These are phyloP conservation scores for Kodamaea kakaduensis DNA, from an alignment of 805 yeast genomes.

Conservation along the genomic window DNA sequence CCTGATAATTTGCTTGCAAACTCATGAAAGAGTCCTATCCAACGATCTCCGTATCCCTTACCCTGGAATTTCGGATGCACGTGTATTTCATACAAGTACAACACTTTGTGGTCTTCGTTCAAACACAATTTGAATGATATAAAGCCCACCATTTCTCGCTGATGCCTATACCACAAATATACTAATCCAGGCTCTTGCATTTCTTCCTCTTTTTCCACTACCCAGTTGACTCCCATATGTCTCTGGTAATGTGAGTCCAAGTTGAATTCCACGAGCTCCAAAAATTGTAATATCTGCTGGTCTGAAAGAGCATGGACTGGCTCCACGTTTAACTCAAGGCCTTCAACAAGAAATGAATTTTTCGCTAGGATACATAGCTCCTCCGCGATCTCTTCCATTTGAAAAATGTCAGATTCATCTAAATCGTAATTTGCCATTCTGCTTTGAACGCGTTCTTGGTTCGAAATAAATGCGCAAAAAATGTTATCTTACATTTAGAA, in stretches of 20 bases:
- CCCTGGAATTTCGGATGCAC: constrained; percentile 33
- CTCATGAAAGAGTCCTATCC: constrained; percentile 36
- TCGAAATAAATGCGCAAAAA: too few species aligned
- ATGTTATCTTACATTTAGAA: not conserved
- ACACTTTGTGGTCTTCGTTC: constrained; percentile 34
- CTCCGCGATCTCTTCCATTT: constrained; percentile 6
- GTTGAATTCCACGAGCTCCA: constrained; percentile 25
- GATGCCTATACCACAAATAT: constrained; percentile 31
- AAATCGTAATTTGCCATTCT: too few species aligned
- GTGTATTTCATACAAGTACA: constrained; percentile 60
- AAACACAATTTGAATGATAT: constrained; percentile 43
- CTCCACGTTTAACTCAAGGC: not conserved
- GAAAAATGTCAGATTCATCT: constrained; percentile 8
- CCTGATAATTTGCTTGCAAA: constrained; percentile 16
- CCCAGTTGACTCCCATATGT: constrained; percentile 39
- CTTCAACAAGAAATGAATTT: constrained; percentile 1
- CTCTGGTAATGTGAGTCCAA: constrained; percentile 24
- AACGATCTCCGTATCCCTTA: constrained; percentile 32
- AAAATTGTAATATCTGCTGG: constrained; percentile 11
- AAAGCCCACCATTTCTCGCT: constrained; percentile 35
- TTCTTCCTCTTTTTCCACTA: constrained; percentile 38
- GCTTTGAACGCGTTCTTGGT: too few species aligned
- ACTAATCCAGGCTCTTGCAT: constrained; percentile 47
- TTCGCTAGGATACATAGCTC: not conserved
- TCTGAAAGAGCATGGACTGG: constrained; percentile 2